These are phyloP conservation scores for Pinus tabuliformis DNA, from an alignment of 75 land plant species.

Conservation along the genomic window DNA sequence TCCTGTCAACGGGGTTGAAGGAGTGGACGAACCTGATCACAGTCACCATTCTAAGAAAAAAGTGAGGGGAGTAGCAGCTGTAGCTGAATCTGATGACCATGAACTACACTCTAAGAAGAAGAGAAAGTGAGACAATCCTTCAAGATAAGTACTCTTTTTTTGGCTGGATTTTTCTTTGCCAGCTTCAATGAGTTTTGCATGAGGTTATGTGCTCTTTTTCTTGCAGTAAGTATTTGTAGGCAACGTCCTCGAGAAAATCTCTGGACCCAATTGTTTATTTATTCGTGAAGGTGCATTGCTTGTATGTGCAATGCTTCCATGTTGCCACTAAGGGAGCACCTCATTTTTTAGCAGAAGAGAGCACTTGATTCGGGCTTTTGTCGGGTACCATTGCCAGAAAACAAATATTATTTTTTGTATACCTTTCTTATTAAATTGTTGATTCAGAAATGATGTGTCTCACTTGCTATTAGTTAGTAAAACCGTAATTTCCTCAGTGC, in stretches of 20 bases:
- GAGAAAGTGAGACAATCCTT: background rate
- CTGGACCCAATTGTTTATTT: background rate
- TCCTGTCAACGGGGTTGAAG: background rate
- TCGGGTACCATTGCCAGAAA: background rate
- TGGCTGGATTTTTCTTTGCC: background rate
- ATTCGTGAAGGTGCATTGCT: background rate
- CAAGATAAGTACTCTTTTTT: background rate
- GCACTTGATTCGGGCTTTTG: background rate
- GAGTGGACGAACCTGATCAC: too few species aligned
- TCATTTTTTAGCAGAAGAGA: conserved; percentile 1
- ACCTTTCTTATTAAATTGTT: background rate
- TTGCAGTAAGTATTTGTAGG: background rate
- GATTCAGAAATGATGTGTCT: background rate
- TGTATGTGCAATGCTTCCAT: background rate
- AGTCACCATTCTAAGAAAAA: background rate
- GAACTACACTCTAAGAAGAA: background rate
- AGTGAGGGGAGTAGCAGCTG: background rate
- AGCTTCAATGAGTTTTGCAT: background rate
- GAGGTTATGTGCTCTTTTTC: background rate
- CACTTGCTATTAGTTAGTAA: background rate
- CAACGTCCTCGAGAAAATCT: too few species aligned
- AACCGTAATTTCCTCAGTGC: too few species aligned
- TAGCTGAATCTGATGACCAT: background rate
- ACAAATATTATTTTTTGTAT: background rate
- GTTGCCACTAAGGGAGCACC: background rate